These are phyloP conservation scores for Suaeda aralocaspica DNA, from an alignment of 148 eudicot species.

Conservation along the genomic window DNA sequence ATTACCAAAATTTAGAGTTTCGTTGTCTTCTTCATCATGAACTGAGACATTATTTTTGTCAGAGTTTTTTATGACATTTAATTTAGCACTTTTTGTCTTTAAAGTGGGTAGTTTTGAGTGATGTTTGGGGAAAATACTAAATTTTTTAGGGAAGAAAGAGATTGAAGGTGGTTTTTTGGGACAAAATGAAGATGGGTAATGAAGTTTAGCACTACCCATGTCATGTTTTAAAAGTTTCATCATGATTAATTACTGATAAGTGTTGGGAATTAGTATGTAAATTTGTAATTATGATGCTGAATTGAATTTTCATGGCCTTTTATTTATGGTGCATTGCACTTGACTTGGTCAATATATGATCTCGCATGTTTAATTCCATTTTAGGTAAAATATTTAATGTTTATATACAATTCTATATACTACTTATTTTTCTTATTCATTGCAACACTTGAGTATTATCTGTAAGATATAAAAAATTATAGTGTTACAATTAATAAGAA, in stretches of 20 bases:
- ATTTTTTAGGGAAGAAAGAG: not conserved
- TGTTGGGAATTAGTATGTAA: not conserved
- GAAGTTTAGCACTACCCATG: not conserved
- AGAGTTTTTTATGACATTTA: not conserved
- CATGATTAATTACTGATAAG: not conserved
- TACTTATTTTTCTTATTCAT: too few species aligned
- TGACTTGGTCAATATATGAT: not conserved
- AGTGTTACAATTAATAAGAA: too few species aligned
- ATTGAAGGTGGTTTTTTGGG: not conserved
- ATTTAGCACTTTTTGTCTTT: not conserved
- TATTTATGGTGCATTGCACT: not conserved
- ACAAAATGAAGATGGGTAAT: not conserved
- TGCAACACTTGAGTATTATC: too few species aligned
- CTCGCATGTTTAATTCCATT: too few species aligned
- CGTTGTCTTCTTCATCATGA: not conserved
- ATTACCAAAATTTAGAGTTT: not conserved
- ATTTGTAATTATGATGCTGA: not conserved
- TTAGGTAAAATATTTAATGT: too few species aligned
- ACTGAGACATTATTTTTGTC: not conserved
- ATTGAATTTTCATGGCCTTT: not conserved
- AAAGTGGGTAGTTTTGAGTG: not conserved
- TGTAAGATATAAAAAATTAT: too few species aligned
- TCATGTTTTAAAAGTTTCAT: constrained; percentile 6
- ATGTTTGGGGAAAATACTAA: not conserved
- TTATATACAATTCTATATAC: too few species aligned